Base-by-base conservation (phyloP, 1,284 basidiomycete species). In the Rhodofomes roseus region DNA sequence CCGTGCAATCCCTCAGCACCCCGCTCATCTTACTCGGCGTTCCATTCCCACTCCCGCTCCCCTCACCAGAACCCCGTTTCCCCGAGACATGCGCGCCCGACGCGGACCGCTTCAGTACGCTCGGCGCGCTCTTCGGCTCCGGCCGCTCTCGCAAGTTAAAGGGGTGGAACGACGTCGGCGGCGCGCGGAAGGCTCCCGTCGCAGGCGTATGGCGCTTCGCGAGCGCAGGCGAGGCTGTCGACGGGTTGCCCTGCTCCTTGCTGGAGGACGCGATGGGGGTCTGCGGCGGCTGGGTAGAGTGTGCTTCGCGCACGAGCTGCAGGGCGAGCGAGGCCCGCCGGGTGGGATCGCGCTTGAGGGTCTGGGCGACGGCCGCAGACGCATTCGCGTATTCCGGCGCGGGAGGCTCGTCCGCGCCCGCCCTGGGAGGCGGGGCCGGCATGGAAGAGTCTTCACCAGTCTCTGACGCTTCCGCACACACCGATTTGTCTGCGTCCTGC, bases 1-100 rank as follows among this genome's bases (percentile, higher is more conserved):
- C 89, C 1, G 85, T 83, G 55, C 95, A 96, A 12, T 87, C 85
- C 59, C 88, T 86, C 64, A 96, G 74, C 29, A 89, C 77, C 2
- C 11, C 41, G 41, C 41, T 56, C 34, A 23, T 52, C 58, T 31
- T 50, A 39, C 12, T 41, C 36, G 2, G 51, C 37, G 9, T 59
- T 25, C 18, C 57, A n/a, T 8, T 29, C 40, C 9, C 37, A 31
- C 6, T 36, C 39, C 4, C 14, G 29, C 39, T 16, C 18, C 1
- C 58, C 56, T 43, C 55, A 60, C 4, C 62, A 53, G 11, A 55
- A 60, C 34, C 59, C 64, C 34, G 4, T 11, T 59, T 58, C 11
- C 44, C 62, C 2, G 69, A 60, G 9, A 63, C 63, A 20, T 64
- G 61, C 23, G 68, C 58, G 6, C 59, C 65, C 29, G 29, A 34